Base-by-base conservation (phyloP, 1,139 yeast species). In the Groenewaldozyma auringiensis region DNA sequence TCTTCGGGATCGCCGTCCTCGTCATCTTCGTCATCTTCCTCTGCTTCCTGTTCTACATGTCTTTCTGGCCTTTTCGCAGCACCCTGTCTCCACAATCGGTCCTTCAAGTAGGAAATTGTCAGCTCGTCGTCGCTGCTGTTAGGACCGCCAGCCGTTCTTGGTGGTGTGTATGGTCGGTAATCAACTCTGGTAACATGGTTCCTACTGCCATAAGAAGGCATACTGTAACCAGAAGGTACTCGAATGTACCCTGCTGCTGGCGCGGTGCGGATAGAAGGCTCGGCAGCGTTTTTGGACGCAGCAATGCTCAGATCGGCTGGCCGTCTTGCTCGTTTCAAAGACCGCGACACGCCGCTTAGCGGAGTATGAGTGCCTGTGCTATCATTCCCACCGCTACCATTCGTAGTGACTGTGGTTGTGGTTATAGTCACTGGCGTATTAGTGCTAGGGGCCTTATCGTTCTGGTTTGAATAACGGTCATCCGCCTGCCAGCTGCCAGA, bases 1-100 rank as follows among this genome's bases (percentile, higher is more conserved):
- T 58, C 62, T 42, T 59, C 63, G 2, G 63, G 61, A 37, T 60
- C 61, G 2, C 53, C 45, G 20, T 48, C 59, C 33, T 52, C 57
- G 34, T 50, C 58, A 11, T 53, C 54, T 8, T 54, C 61, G 4
- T 54, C 57, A 16, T 50, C 53, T 18, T 45, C 43, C 29, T 25
- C 29, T 8, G 29, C 6, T 25, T 8, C 6, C 29, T 25, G 9
- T 25, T 25, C 29, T 8, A 50, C 54, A 13, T 49, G 53, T 32
- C 17, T 4, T 11, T 32, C 11, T 9, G 18, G 25, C 36, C 36
- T 17, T 14, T 32, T 11, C 8, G 11, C 21, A 8, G 16, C n/a
- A 4, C n/a, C 38, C 9, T 16, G 38, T 21, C 25, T 13, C 9
- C 14, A 4, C 21, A 13, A 35, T 9, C 16, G 25, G 16, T 17